These are phyloP conservation scores for Cordyceps javanica DNA, from an alignment of 2,329 filamentous ascomycete genomes.

Conservation along the genomic window DNA sequence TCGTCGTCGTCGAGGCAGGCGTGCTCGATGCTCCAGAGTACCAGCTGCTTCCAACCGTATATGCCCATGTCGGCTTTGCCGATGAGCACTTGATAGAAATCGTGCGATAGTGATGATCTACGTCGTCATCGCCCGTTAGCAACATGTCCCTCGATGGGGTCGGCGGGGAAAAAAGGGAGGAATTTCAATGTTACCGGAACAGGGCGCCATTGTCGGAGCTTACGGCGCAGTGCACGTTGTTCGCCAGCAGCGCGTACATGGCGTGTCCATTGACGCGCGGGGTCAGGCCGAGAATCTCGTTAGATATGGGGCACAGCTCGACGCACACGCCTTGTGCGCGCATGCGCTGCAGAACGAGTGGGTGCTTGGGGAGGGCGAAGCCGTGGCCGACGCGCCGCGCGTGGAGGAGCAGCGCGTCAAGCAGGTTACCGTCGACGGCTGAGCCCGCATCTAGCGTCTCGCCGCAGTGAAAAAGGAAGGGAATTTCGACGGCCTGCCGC, in stretches of 20 bases:
- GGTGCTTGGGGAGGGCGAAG: slow-evolving; percentile 62
- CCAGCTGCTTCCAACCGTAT: slow-evolving; percentile 64
- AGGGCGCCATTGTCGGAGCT: slow-evolving; percentile 71
- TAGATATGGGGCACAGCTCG: slow-evolving; percentile 73
- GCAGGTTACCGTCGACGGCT: slow-evolving; percentile 60
- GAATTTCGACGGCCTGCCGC: slow-evolving; percentile 47
- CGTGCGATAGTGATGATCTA: slow-evolving; percentile 67
- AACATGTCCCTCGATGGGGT: too few species aligned
- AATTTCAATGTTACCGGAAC: slow-evolving; percentile 48
- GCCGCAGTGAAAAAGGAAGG: slow-evolving; percentile 71
- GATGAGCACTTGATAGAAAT: slow-evolving; percentile 72
- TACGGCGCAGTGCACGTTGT: slow-evolving; percentile 66
- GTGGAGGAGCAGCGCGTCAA: slow-evolving; percentile 60
- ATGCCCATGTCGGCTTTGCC: slow-evolving; percentile 61
- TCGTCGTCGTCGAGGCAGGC: slow-evolving; percentile 45
- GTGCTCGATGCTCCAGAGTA: slow-evolving; percentile 57
- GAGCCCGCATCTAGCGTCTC: slow-evolving; percentile 64
- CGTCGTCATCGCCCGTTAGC: background rate
- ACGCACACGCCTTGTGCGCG: slow-evolving; percentile 58
- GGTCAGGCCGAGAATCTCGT: slow-evolving; percentile 67
- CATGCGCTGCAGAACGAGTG: slow-evolving; percentile 59
- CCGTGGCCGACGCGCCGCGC: slow-evolving; percentile 69
- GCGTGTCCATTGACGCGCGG: slow-evolving; percentile 59
- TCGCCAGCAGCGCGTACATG: slow-evolving; percentile 63
- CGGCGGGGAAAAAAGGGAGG: background rate